These are phyloP conservation scores for Globisporangium echinulatum DNA, from an alignment of 352 stramenopile genomes.

Conservation along the genomic window DNA sequence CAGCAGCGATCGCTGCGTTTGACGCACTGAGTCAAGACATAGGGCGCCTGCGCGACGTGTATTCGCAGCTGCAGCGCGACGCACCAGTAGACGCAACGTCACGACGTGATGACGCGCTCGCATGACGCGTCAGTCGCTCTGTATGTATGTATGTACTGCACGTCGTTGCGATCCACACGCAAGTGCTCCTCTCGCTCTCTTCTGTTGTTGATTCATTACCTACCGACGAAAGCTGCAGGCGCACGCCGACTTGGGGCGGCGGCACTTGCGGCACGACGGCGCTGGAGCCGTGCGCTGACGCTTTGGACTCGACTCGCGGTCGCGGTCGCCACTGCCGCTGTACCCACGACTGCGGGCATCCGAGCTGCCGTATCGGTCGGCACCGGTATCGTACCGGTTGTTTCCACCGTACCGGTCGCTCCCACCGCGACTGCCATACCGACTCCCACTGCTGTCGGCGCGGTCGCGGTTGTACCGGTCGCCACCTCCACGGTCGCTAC, in stretches of 20 bases:
- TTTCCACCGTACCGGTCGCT: conserved; percentile 8
- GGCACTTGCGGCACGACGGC: conserved; percentile 46
- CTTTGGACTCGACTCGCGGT: conserved; percentile 31
- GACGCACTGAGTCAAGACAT: conserved; percentile 24
- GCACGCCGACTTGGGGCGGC: conserved; percentile 41
- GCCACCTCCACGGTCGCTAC: conserved; percentile 3
- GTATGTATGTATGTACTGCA: neutral
- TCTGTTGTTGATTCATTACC: neutral
- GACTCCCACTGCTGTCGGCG: conserved; percentile 10
- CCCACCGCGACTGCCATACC: conserved; percentile 15
- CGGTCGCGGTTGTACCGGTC: conserved; percentile 4
- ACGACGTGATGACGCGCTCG: neutral
- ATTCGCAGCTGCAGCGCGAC: conserved; percentile 18
- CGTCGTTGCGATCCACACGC: neutral
- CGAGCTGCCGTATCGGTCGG: conserved; percentile 20
- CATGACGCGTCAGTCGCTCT: neutral
- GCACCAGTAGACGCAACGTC: neutral
- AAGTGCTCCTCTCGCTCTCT: neutral
- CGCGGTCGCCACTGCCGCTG: conserved; percentile 20
- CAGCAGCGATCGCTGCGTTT: conserved; percentile 19
- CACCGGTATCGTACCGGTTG: conserved; percentile 6
- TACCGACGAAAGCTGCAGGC: conserved; percentile 44
- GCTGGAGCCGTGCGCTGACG: conserved; percentile 19
- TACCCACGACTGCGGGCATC: conserved; percentile 23
- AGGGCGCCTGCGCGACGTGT: conserved; percentile 17